A percentile compares a stretch with the other conserved stretches of the same genome.
phyloP scores from a whole-genome alignment of 495 filamentous ascomycete species.

The Jackrogersella multiformis region DNA sequence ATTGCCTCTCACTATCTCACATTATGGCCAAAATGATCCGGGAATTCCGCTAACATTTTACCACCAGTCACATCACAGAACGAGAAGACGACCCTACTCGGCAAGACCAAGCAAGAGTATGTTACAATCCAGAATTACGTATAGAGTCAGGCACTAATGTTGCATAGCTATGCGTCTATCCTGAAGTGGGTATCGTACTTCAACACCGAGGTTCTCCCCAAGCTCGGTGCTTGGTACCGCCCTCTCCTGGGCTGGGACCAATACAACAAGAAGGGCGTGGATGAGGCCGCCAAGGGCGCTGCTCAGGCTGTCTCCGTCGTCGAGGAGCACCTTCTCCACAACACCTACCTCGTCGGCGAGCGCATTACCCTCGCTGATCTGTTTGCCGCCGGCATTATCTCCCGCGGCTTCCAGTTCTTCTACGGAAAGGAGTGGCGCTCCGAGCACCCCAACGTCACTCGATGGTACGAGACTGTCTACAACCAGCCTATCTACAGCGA shows the following conservation, averaged over 20 bases:
- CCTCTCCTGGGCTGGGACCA: constrained; percentile 81
- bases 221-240: constrained; percentile 84
- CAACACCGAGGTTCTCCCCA: constrained; percentile 81
- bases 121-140: constrained; percentile 17
- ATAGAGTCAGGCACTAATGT: constrained; percentile 33
- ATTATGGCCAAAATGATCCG: constrained; percentile 38
- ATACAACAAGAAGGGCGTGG: constrained; percentile 98
- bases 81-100: constrained; percentile 98
- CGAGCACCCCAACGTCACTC: constrained; percentile 81
- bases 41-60: constrained; percentile 49
- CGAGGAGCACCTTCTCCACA: constrained; percentile 86
- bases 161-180: constrained; percentile 83
- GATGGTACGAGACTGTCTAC: constrained; percentile 94
- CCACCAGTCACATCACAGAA: constrained; percentile 94
- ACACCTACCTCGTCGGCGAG: constrained; percentile 98
- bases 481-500: constrained; percentile 90
- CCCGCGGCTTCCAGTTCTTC: constrained; percentile 85
- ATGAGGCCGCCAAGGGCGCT: constrained; percentile 74
- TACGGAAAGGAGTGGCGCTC: constrained; percentile 88
- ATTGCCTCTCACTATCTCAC: constrained; percentile 25
- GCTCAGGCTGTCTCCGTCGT: constrained; percentile 73
- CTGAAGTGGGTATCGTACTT: constrained; percentile 91
- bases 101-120: constrained; percentile 99
- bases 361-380: constrained; percentile 95
- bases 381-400: constrained; percentile 79